These are phyloP conservation scores for Botrytis deweyae DNA, from an alignment of 2,329 filamentous ascomycete species.

Conservation along the genomic window DNA sequence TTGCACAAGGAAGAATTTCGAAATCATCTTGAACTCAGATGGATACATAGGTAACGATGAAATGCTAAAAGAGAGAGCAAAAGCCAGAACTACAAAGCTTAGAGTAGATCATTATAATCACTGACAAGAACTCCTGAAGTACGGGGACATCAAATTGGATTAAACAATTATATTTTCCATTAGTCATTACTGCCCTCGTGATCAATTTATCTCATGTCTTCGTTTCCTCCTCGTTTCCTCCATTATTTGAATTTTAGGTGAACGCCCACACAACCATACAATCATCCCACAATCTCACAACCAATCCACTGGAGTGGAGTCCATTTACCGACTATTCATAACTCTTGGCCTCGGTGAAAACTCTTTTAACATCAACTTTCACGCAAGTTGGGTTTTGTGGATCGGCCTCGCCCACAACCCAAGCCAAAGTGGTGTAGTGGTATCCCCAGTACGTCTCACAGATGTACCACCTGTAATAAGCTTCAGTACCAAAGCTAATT, in stretches of 20 bases:
- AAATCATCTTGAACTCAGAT: neutral
- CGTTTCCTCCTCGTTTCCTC: neutral
- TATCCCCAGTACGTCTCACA: slow-evolving; percentile 46
- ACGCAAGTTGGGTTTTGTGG: slow-evolving; percentile 49
- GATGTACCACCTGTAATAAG: slow-evolving; percentile 45
- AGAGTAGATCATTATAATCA: neutral
- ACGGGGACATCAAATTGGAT: neutral
- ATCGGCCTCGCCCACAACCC: slow-evolving; percentile 42
- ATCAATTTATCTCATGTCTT: neutral
- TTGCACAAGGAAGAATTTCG: neutral
- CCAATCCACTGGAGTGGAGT: neutral
- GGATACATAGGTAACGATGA: neutral
- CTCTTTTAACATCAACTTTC: slow-evolving; percentile 44
- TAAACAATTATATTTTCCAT: neutral
- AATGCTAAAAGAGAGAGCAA: neutral
- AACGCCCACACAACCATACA: neutral
- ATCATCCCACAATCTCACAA: neutral
- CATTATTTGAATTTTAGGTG: neutral
- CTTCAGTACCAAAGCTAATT: slow-evolving; percentile 28
- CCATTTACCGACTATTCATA: neutral
- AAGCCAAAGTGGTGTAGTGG: slow-evolving; percentile 45
- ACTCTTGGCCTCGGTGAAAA: neutral
- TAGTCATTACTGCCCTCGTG: neutral
- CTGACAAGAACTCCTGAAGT: neutral
- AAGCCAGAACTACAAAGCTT: neutral